phyloP scores from a whole-genome alignment of 371 early-diverging fungal genomes.

The Paraphysoderma sedebokerense region DNA sequence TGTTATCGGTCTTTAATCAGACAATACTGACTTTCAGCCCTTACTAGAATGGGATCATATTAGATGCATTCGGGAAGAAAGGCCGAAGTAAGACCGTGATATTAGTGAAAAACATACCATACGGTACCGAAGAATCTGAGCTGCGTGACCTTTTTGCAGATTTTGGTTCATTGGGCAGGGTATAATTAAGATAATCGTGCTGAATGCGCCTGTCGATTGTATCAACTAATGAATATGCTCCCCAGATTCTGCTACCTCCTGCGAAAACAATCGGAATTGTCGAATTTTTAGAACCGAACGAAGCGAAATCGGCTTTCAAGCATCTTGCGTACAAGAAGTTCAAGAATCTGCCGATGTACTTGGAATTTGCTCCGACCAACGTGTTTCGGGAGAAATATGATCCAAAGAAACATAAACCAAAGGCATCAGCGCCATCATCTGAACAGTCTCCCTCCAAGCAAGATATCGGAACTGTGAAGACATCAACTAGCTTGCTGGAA shows the following conservation, averaged over 20 bases:
- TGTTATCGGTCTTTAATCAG: not conserved
- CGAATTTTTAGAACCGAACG: conserved; percentile 74
- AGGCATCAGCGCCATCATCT: too few species aligned
- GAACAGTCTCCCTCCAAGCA: not conserved
- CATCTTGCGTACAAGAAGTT: conserved; percentile 77
- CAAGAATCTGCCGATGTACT: conserved; percentile 72
- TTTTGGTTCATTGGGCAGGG: conserved; percentile 72
- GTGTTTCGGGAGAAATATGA: conserved; percentile 52
- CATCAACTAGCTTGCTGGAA: conserved; percentile 15
- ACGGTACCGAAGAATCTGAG: conserved; percentile 58
- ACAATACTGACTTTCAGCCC: not conserved
- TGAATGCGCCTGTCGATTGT: not conserved
- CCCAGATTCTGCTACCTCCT: conserved; percentile 66
- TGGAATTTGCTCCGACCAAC: conserved; percentile 83
- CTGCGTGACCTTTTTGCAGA: conserved; percentile 59
- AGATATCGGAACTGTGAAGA: conserved; percentile 7
- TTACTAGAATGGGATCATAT: conserved; percentile 45
- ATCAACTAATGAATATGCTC: not conserved
- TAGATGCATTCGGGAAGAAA: conserved; percentile 55
- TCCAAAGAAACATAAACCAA: conserved; percentile 13
- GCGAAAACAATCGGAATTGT: conserved; percentile 84
- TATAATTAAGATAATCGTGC: conserved; percentile 12
- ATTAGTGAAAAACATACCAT: conserved; percentile 87
- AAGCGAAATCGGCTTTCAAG: conserved; percentile 78
- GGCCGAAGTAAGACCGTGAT: conserved; percentile 75